A percentile compares a stretch with the other conserved stretches of the same genome.
Conservation (phyloP, 148 eudicot genomes). For the Silene uniflora region DNA sequence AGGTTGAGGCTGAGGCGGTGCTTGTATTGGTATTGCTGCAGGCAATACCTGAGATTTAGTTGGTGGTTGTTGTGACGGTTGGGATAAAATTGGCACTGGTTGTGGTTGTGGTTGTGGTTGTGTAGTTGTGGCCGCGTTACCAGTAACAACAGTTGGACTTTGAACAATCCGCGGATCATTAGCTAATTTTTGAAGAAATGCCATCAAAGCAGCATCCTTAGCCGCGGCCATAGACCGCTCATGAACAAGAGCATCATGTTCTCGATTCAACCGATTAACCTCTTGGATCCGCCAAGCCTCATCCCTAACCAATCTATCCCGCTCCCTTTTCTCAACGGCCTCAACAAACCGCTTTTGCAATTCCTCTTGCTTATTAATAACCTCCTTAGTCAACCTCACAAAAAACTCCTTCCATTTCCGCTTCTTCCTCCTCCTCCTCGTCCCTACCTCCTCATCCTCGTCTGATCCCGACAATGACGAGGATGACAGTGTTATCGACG, state of each 20-base stretch:
- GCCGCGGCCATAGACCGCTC: constrained; percentile 77
- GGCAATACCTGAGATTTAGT: neutral
- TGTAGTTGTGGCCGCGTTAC: neutral
- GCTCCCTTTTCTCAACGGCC: constrained; percentile 61
- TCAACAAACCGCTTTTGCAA: constrained; percentile 69
- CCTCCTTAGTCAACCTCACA: constrained; percentile 55
- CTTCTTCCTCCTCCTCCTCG: constrained; percentile 45
- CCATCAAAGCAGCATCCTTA: constrained; percentile 67
- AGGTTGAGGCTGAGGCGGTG: neutral
- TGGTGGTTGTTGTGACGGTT: neutral
- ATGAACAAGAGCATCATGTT: constrained; percentile 57
- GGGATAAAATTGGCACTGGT: neutral
- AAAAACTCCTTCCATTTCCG: constrained; percentile 75
- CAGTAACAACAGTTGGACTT: no score
- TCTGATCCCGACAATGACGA: constrained; percentile 62
- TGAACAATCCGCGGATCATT: constrained; percentile 44
- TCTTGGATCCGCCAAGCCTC: constrained; percentile 82
- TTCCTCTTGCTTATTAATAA: constrained; percentile 68
- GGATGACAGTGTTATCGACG: constrained; percentile 38
- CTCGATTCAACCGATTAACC: constrained; percentile 48
- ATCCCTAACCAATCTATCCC: constrained; percentile 55
- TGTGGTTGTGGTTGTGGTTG: constrained; percentile 13
- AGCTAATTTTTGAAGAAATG: constrained; percentile 57
- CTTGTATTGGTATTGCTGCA: neutral
- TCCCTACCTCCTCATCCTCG: constrained; percentile 42